A percentile compares a stretch with the other conserved stretches of the same genome.
These are phyloP conservation scores for Plasmodium inui DNA, from an alignment of 169 alveolate species.

Conservation along the genomic window DNA sequence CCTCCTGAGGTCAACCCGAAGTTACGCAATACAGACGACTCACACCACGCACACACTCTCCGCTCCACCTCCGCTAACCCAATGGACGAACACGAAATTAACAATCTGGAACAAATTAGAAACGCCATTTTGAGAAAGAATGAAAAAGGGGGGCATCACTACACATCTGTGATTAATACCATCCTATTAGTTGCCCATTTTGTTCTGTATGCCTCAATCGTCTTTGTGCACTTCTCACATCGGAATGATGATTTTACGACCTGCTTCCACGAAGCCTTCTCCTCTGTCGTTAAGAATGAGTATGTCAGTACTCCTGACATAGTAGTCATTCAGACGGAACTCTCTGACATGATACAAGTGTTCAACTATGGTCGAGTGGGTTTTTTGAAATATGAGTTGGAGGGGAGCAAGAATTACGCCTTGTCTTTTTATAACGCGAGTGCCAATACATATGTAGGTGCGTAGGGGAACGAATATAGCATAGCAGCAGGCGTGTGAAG, in stretches of 20 bases:
- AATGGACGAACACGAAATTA: constrained; percentile 5
- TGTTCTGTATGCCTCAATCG: constrained; percentile 20
- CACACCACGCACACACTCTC: not conserved
- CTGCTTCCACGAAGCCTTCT: constrained; percentile 12
- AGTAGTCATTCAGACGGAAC: not conserved
- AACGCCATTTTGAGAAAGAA: constrained; percentile 13
- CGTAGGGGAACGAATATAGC: not conserved
- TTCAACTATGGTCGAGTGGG: constrained; percentile 33
- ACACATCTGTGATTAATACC: constrained; percentile 2
- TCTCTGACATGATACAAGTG: constrained; percentile 6
- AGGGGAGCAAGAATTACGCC: not conserved
- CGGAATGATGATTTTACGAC: constrained; percentile 1
- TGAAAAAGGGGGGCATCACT: constrained; percentile 7
- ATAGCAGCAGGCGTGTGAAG: no score
- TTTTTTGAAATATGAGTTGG: constrained; percentile 5
- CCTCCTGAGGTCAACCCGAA: not conserved
- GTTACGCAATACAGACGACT: not conserved
- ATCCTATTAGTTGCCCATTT: constrained; percentile 25
- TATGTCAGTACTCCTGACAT: constrained; percentile 5
- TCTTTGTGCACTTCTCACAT: constrained; percentile 22
- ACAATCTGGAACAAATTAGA: constrained; percentile 15
- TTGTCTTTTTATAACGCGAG: not conserved
- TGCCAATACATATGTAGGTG: not conserved
- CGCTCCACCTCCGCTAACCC: not conserved
- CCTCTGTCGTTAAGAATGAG: not conserved